phyloP scores from a whole-genome alignment of 2,329 filamentous ascomycete genomes.

The Hypoxylon rubiginosum region DNA sequence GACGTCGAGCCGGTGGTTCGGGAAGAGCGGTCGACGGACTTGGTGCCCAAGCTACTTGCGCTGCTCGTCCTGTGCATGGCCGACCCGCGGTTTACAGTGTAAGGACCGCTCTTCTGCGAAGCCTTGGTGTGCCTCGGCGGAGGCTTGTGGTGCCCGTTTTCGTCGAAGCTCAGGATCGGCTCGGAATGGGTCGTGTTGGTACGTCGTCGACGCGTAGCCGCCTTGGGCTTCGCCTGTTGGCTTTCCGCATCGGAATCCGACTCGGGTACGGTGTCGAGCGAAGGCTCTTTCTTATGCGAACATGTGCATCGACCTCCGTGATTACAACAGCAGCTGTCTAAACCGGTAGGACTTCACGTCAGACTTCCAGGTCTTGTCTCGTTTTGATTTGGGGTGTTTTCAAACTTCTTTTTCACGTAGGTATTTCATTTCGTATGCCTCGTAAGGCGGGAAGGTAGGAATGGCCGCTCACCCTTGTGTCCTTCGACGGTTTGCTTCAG shows the following conservation, averaged over 20 bases:
- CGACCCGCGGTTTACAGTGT: slow-evolving; percentile 70
- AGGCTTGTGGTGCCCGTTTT: slow-evolving; percentile 75
- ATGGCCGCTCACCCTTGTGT: slow-evolving; percentile 67
- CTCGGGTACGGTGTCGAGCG: slow-evolving; percentile 74
- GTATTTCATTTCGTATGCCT: slow-evolving; percentile 2
- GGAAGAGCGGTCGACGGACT: slow-evolving; percentile 60
- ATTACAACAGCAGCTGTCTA: slow-evolving; percentile 78
- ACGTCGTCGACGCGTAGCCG: slow-evolving; percentile 64
- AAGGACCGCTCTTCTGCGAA: slow-evolving; percentile 73
- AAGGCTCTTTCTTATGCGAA: slow-evolving; percentile 71
- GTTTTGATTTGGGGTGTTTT: no score
- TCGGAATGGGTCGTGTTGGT: slow-evolving; percentile 75
- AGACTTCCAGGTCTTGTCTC: slow-evolving; percentile 42
- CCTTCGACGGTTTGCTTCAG: slow-evolving; percentile 69
- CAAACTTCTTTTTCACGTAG: background rate
- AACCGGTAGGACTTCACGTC: slow-evolving; percentile 46
- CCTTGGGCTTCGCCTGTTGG: slow-evolving; percentile 57
- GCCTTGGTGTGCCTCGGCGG: slow-evolving; percentile 71
- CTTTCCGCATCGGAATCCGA: slow-evolving; percentile 69
- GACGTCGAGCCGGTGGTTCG: slow-evolving; percentile 54
- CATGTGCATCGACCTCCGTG: slow-evolving; percentile 77
- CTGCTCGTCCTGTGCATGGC: slow-evolving; percentile 67
- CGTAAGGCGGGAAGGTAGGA: slow-evolving; percentile 36
- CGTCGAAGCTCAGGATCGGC: slow-evolving; percentile 69
- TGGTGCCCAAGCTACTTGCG: slow-evolving; percentile 58